Evolutionary conservation across 768 basidiomycete species (phyloP), one percentile per base, ranked within the genome.

Genomic region (Russula virescens): DNA sequence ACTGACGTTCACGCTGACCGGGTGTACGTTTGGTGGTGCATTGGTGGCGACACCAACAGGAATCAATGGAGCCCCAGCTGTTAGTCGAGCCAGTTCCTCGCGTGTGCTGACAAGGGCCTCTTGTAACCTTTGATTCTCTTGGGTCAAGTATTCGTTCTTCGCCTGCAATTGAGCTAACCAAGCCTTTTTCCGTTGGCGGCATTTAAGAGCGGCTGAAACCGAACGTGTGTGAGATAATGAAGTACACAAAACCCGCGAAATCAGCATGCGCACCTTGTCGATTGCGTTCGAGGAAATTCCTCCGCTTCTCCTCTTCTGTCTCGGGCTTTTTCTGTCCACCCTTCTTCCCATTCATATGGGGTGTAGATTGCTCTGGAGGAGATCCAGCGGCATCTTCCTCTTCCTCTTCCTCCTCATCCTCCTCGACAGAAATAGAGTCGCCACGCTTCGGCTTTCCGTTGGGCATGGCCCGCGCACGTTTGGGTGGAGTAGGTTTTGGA

Each of bases 101-200:
- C 92, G 85, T 19, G 94, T 87, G 6, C 88, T 83, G 42, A 91
- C 86, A 28, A 98, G 86, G 10, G 94, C 94, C 10, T 84, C 80
- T 35, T 91, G 88, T 26, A 99, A 84, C 25, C 92, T 86, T 73
- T 98, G 96, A 75, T 99, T 99, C 76, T 99, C 97, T 66, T 88
- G 85, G n/a, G 82, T 79, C 45, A 99, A 83, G 68, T 79, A 90
- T 72, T 99, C 97, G 75, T 96, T 94, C 70, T 95, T 95, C 45
- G 88, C 84, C 74, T 99, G 97, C 19, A 99, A 80, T 65, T 91
- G 87, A 31, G 86, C 81, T 16, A 98, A 83, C 97, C 97, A 99
- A 5, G 94, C 94, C 75, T 99, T 99, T 77, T 99, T 99, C 62
- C 97, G 89, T 72, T 99, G 97, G 40, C 97, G 93, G 75, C 97